Base-by-base conservation (phyloP, 2,329 filamentous ascomycete species). In the Paracoccidioides lutzii region DNA sequence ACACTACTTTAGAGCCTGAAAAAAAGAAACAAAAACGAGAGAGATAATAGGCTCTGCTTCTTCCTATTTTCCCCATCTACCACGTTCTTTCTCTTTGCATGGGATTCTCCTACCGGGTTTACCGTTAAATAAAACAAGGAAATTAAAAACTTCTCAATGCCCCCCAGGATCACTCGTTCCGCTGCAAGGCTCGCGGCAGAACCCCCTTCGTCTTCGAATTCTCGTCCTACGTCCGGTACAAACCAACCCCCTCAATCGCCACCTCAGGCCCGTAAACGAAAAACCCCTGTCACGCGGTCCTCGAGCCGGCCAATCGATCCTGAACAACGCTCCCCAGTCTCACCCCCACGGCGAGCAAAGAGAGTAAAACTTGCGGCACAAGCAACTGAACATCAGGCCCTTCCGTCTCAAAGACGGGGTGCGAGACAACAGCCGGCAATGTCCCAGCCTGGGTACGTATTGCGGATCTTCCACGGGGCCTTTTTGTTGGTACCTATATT, bases 91-190 rank as follows among this genome's bases (percentile, higher is more conserved):
- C 30, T 10, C 52, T 41, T 44, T 38, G 14, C 54, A 40, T 44
- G 33, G 35, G 42, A 40, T 35, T 22, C 46, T 45, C 37, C 37
- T 38, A 38, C 44, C 42, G 15, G n/a, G 37, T 33, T 52, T 15
- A 3, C 33, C 52, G 32, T 56, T 28, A 54, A 54, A 52, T 52
- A 46, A 52, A 46, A 52, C 28, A 52, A 52, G 42, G 54, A 68
- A 67, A 65, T 62, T 22, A 22, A 22, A 63, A 69, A 61, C 71
- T 77, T 85, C 88, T 91, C 84, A 52, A 96, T 95, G 90, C 88
- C 88, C 82, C 78, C 84, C 81, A 96, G 90, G 88, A 84, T 93
- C 68, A 96, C 91, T 79, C 89, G 91, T 78, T 93, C 90, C 68
- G 86, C 90, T 73, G 87, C 90, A 77, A 90, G 90, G 79, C 84